Percentiles rank a stretch among this genome's conserved stretches.
phyloP scores from a whole-genome alignment of 108 stramenopile species.

The Cyclotella atomus region DNA sequence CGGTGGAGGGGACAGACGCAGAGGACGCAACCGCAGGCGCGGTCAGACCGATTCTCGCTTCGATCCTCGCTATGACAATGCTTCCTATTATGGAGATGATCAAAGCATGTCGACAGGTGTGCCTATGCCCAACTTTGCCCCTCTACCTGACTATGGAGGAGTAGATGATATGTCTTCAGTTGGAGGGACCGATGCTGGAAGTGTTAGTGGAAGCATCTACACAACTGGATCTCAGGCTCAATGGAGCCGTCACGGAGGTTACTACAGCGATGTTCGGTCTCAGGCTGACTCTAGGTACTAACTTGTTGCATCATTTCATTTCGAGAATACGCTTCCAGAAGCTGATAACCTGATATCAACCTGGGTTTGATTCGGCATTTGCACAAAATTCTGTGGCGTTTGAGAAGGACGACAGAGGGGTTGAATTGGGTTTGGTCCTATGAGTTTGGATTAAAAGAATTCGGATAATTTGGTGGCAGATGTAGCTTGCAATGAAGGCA shows the following conservation, averaged over 20 bases:
- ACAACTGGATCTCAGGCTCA: constrained; percentile 43
- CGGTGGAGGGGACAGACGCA: constrained; percentile 51
- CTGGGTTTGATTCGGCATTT: neutral
- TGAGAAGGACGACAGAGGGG: too few relatives aligned
- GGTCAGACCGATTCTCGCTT: constrained; percentile 81
- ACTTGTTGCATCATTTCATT: neutral
- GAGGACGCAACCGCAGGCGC: constrained; percentile 60
- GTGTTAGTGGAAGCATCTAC: constrained; percentile 53
- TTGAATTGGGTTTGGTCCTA: too few relatives aligned
- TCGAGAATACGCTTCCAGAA: neutral
- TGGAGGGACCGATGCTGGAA: constrained; percentile 71
- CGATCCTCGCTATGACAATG: constrained; percentile 78
- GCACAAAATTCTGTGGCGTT: too few relatives aligned
- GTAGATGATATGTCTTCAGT: constrained; percentile 84
- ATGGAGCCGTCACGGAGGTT: constrained; percentile 45
- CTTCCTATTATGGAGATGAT: constrained; percentile 43
- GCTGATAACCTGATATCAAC: neutral
- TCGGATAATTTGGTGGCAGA: too few relatives aligned
- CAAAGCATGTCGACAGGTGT: constrained; percentile 52
- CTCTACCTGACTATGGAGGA: constrained; percentile 76
- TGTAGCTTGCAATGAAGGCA: too few relatives aligned
- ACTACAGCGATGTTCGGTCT: constrained; percentile 50
- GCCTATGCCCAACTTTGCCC: constrained; percentile 87
- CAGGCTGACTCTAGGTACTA: constrained; percentile 53
- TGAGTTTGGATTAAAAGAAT: too few relatives aligned